These are phyloP conservation scores for Leccinum broughii DNA, from an alignment of 768 basidiomycete species.

Conservation along the genomic window DNA sequence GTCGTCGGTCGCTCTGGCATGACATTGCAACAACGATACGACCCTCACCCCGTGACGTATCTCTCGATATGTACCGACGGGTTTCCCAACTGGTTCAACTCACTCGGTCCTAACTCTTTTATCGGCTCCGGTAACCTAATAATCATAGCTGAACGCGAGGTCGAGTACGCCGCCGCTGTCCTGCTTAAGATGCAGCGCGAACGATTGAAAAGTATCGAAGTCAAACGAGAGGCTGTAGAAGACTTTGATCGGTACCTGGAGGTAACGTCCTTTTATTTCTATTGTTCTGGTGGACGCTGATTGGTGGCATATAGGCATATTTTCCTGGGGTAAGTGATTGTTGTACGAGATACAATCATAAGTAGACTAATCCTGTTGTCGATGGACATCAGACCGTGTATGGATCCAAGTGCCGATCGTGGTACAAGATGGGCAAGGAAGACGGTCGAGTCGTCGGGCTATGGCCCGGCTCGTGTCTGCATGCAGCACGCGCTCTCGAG, in stretches of 20 bases:
- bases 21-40: slow-evolving; percentile 53
- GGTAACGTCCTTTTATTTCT: slow-evolving; percentile 27
- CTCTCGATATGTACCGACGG: slow-evolving; percentile 58
- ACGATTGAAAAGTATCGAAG: slow-evolving; percentile 59
- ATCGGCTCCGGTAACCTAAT: slow-evolving; percentile 57
- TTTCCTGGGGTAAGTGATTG: slow-evolving; percentile 6
- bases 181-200: slow-evolving; percentile 60
- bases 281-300: neutral
- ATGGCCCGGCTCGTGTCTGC: slow-evolving; percentile 62
- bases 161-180: slow-evolving; percentile 51
- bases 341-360: too few relatives aligned
- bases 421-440: slow-evolving; percentile 63
- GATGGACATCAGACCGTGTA: slow-evolving; percentile 50
- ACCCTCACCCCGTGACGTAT: slow-evolving; percentile 57
- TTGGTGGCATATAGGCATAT: slow-evolving; percentile 7
- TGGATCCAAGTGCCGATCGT: slow-evolving; percentile 56
- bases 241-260: slow-evolving; percentile 58
- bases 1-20: slow-evolving; percentile 57
- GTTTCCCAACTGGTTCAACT: slow-evolving; percentile 70
- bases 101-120: slow-evolving; percentile 55
- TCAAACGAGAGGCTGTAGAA: slow-evolving; percentile 57
- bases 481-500: slow-evolving; percentile 47
- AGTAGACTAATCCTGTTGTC: slow-evolving; percentile 21
- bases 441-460: slow-evolving; percentile 55
- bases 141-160: slow-evolving; percentile 50